Conservation (phyloP, 192 early-diverging fungal genomes). For the Coemansia sp. region DNA sequence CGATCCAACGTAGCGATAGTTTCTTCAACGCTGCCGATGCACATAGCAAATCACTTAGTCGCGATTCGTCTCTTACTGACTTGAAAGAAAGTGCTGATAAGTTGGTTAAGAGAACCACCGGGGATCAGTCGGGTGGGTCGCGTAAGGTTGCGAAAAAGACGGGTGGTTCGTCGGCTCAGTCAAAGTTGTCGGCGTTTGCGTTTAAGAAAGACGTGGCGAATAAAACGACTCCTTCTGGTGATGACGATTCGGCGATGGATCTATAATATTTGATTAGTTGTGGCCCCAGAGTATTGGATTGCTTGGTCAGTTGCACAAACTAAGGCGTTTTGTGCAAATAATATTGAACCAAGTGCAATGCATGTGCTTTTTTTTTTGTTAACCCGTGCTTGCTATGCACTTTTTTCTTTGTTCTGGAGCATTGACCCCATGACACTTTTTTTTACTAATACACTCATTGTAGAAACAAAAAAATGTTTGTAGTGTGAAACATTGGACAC, state of each 20-base stretch:
- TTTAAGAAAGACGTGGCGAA: constrained; percentile 12
- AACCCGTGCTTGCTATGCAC: no score
- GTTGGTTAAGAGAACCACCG: background rate
- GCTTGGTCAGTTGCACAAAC: no score
- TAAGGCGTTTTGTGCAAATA: no score
- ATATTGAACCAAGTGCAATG: no score
- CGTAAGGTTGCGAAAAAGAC: constrained; percentile 22
- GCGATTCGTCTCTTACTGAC: constrained; percentile 8
- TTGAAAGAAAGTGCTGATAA: background rate
- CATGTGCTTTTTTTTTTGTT: no score
- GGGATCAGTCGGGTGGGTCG: background rate
- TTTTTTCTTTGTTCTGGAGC: no score
- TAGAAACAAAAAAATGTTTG: no score
- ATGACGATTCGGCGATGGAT: background rate
- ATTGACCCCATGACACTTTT: no score
- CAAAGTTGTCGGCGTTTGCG: constrained; percentile 26
- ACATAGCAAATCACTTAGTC: constrained; percentile 15
- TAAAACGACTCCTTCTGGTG: background rate
- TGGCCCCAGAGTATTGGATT: no score
- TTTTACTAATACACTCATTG: no score
- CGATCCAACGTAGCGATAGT: constrained; percentile 50
- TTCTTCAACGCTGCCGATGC: constrained; percentile 41
- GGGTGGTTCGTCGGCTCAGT: background rate
- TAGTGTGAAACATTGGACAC: no score
- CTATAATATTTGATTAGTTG: no score